Evolutionary conservation across 176 grass and related monocot species (phyloP), one percentile per base, ranked within the genome.

Genomic region (Avena atlantica): DNA sequence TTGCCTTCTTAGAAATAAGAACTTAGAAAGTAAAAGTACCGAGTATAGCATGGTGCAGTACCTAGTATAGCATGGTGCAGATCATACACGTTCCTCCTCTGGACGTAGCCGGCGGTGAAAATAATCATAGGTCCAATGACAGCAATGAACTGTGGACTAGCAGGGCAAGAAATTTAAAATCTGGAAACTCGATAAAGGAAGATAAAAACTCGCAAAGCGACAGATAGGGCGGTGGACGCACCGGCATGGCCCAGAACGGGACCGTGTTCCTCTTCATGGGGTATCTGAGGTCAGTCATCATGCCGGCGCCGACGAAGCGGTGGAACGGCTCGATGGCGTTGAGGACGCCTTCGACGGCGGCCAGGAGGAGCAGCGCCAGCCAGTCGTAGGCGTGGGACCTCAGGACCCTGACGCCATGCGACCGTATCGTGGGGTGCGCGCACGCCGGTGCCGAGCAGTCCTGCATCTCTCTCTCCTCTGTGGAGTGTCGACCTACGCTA

Each of bases 261-360:
- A 96, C 94, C 19, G 94, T 96, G 87, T 96, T 96, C 85, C 23
- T 13, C 78, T 93, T 93, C 82, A 96, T 23, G 15, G 89, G 91
- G 76, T 96, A 93, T 63, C 89, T 63, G 65, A 96, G 87, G 81
- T 93, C 94, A 0, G 89, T 14, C 89, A 96, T 88, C 94, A 96
- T 96, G 86, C 44, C 85, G 27, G 49, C 21, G 72, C 87, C 94
- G 25, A 96, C 82, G 87, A 93, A 96, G 1, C 94, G 89, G 70
- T 93, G 94, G 88, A 92, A 96, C 16, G 94, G 91, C 83, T 96
- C 91, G 50, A 96, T 93, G 64, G 47, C 24, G 67, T 96, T 93
- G 78, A 93, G 88, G 70, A 90, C n/a, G 44, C 50, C 89, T 0
- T 93, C 91, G 3, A 40, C 23, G 25, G 57, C 78, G 34, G 67